phyloP scores from a whole-genome alignment of 495 filamentous ascomycete species.

The Podospora tetraspora region DNA sequence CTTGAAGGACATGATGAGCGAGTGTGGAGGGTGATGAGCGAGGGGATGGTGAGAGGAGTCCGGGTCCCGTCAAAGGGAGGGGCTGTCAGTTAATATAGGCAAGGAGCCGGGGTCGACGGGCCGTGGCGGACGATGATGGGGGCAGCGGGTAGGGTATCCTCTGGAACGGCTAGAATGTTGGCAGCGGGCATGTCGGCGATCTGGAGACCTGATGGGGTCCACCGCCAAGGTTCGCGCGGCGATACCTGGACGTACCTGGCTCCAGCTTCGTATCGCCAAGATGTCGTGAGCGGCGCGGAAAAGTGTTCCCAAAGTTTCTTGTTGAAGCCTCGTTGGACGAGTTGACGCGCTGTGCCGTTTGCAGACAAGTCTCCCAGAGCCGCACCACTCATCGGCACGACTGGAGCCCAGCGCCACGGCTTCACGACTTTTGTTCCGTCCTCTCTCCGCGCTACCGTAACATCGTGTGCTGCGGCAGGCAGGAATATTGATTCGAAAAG shows the following conservation, averaged over 20 bases:
- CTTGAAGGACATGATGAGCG: not conserved
- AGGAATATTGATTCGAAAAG: not conserved
- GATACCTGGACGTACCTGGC: not conserved
- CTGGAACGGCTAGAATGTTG: not conserved
- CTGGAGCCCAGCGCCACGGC: conserved; percentile 1
- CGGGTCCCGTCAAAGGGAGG: not conserved
- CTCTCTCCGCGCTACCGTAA: not conserved
- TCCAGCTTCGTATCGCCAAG: not conserved
- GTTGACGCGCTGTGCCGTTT: not conserved
- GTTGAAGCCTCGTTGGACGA: not conserved
- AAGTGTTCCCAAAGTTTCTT: not conserved
- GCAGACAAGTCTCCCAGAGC: not conserved
- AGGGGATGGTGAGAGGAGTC: not conserved
- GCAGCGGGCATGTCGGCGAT: not conserved
- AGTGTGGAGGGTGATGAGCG: not conserved
- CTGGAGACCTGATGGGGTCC: not conserved
- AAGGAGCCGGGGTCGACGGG: not conserved
- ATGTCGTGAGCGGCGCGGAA: not conserved
- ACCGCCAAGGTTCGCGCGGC: not conserved
- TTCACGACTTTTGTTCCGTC: not conserved
- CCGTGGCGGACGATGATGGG: not conserved
- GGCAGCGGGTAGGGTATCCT: not conserved
- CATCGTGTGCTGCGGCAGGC: conserved; percentile 3
- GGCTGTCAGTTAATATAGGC: not conserved
- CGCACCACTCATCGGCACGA: conserved; percentile 2